Evolutionary conservation across 345 rosid genomes (phyloP), one percentile per base, ranked within the genome.

Genomic region (Hibiscus trionum): DNA sequence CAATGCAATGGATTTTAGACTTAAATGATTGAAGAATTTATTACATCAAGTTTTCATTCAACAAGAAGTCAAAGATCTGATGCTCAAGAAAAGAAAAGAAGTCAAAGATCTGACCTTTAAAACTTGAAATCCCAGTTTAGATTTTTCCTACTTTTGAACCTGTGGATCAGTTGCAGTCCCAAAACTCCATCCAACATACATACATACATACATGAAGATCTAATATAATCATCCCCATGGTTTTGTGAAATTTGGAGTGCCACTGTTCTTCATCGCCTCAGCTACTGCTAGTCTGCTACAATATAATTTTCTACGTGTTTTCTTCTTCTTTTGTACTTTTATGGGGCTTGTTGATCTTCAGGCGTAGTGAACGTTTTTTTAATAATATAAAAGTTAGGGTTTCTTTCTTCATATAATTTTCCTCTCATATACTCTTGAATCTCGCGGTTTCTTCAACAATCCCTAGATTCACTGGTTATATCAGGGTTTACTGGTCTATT

Each of bases 401-500:
- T 72, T 65, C 26, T 55, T 3, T 16, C 9, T 26, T 29, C 9
- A 8, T 7, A 7, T 49, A 19, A 24, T 10, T 1, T 42, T 4
- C 19, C 11, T 46, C 66, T 69, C 35, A 55, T 55, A 55, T 47
- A 46, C 35, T 81, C 82, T 77, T 83, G 84, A 82, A 85, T 86
- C 85, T 82, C 78, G 69, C 79, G 77, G 78, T 49, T 69, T 65
- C 55, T 77, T 73, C 81, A 35, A n/a, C 70, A 74, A 66, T 60
- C 37, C 80, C 83, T 81, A 74, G 84, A 80, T 80, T 85, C 81
- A 61, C 78, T 78, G 65, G 76, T 31, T 17, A 50, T 75, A 73
- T 66, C 81, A 77, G 86, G 86, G 81, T 76, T 78, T 63, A 73
- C 86, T 83, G 93, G 88, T 91, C 97, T 80, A 73, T 76, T 44